phyloP scores from a whole-genome alignment of 805 yeast species.

The Grigorovia transvaalensis region DNA sequence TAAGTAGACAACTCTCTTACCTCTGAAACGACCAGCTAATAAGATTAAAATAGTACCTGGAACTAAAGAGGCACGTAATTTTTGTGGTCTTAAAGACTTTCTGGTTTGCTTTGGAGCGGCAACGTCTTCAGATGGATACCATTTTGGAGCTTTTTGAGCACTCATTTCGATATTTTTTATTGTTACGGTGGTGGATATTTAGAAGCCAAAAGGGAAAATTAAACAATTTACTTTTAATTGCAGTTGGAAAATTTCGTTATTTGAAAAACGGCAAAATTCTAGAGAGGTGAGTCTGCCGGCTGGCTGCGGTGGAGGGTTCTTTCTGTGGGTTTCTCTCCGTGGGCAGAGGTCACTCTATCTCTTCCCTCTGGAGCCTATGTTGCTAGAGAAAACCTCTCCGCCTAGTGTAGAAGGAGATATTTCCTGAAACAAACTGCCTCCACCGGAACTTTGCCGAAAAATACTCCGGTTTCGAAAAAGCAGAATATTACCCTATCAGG shows the following conservation, averaged over 20 bases:
- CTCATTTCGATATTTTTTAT: constrained; percentile 23
- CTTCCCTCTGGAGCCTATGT: too few species aligned
- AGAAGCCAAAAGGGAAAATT: neutral
- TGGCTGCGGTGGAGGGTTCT: neutral
- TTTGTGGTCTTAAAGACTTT: constrained; percentile 84
- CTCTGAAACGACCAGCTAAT: constrained; percentile 98
- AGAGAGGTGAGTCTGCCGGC: neutral
- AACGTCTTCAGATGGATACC: constrained; percentile 87
- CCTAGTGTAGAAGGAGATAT: too few species aligned
- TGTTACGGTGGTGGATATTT: neutral
- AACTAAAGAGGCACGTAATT: constrained; percentile 85
- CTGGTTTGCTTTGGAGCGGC: constrained; percentile 79
- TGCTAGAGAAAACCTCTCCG: too few species aligned
- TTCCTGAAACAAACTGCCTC: neutral
- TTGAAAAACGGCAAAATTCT: neutral
- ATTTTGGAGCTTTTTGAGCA: constrained; percentile 61
- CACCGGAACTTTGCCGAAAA: neutral
- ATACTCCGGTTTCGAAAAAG: neutral
- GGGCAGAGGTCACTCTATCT: too few species aligned
- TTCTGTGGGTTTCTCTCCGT: neutral
- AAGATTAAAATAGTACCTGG: constrained; percentile 96
- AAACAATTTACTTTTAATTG: neutral
- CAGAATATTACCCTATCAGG: neutral
- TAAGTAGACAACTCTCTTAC: constrained; percentile 96
- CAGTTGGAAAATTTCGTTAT: neutral